phyloP scores from a whole-genome alignment of 2,329 filamentous ascomycete genomes.

The Ophiostoma sp. region DNA sequence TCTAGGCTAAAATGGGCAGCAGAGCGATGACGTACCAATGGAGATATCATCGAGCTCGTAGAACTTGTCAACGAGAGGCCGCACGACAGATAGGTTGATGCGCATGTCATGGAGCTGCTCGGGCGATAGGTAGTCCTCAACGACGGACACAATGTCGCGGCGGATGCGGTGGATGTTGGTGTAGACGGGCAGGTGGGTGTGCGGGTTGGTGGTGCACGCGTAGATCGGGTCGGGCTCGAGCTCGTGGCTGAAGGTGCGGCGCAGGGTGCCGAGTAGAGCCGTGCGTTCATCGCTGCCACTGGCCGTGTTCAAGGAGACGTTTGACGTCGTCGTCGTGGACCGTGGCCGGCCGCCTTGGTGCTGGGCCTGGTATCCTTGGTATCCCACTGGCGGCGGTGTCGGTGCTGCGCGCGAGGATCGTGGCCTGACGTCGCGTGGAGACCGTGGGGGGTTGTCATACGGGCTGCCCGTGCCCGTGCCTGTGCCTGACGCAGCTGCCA shows the following conservation, averaged over 20 bases:
- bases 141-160: constrained; percentile 57
- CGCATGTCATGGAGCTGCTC: constrained; percentile 75
- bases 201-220: constrained; percentile 52
- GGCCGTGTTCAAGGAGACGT: constrained; percentile 7
- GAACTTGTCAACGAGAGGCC: constrained; percentile 76
- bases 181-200: constrained; percentile 64
- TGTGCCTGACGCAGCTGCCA: background rate
- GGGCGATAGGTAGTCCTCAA: constrained; percentile 59
- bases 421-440: background rate
- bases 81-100: constrained; percentile 74
- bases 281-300: constrained; percentile 20
- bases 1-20: no score
- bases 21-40: constrained; percentile 36
- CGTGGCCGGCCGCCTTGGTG: background rate
- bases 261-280: constrained; percentile 28
- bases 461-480: background rate
- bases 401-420: background rate
- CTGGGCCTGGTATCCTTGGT: background rate
- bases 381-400: background rate
- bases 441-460: background rate
- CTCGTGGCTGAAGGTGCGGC: constrained; percentile 35
- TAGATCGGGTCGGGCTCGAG: constrained; percentile 42
- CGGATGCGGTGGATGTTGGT: constrained; percentile 69
- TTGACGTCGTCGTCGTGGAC: background rate
- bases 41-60: constrained; percentile 76